Evolutionary conservation across 163 green algal species (phyloP).

Genomic region (Scenedesmus sp.): DNA sequence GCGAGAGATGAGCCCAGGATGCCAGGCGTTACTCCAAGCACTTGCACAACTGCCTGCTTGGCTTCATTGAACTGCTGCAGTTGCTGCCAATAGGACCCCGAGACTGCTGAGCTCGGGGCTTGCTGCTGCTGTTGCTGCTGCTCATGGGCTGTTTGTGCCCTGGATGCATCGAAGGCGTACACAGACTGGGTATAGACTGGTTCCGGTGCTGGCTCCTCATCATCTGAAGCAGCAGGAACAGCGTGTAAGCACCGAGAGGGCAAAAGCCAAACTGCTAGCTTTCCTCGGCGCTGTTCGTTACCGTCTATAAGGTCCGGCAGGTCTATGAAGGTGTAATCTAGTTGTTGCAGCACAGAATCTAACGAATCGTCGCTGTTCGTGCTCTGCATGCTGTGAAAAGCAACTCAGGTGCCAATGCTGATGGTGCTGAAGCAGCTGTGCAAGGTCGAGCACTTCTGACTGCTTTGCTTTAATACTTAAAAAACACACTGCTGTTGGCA

Average conservation of each 20-base stretch:
- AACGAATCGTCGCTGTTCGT: background rate
- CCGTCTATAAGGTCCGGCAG: constrained; percentile 18
- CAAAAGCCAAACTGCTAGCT: background rate
- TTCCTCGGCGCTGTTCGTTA: background rate
- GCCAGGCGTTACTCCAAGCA: background rate
- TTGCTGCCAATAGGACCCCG: constrained; percentile 22
- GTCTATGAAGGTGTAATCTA: constrained; percentile 13
- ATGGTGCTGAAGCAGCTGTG: background rate
- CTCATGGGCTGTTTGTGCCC: background rate
- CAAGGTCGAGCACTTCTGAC: background rate
- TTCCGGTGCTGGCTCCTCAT: background rate
- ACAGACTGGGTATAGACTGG: constrained; percentile 11
- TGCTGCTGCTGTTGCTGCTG: background rate
- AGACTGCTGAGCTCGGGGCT: background rate
- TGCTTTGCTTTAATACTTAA: background rate
- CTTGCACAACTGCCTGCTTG: background rate
- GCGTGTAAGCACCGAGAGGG: background rate
- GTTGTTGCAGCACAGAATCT: background rate
- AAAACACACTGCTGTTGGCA: no score
- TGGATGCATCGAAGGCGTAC: background rate
- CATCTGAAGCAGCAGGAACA: background rate
- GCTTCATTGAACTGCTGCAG: background rate
- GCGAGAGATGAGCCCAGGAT: background rate
- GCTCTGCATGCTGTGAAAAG: background rate
- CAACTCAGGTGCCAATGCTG: background rate